Evolutionary conservation across 208 protist genomes (phyloP), one percentile per base, ranked within the genome.

Genomic region (Acanthamoeba lenticulata): DNA sequence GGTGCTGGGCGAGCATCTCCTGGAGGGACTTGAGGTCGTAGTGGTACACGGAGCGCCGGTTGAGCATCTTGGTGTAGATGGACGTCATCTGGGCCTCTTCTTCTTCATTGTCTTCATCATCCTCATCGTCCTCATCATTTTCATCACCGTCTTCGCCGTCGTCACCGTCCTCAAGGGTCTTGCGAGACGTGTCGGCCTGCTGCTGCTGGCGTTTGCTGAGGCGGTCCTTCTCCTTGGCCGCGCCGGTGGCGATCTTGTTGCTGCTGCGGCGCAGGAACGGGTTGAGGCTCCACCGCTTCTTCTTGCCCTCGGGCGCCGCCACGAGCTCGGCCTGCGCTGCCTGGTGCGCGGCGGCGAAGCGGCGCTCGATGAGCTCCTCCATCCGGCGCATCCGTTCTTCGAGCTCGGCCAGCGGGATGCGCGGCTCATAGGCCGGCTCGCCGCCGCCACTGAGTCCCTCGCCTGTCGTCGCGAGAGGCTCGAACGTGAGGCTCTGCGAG

Each of bases 391-490:
- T 17, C 36, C 65, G n/a, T 29, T 74, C 65, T 38, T 74, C 65
- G 65, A 74, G 65, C 65, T 74, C 65, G 65, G 65, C 32, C 65
- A 74, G 17, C n/a, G 65, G 65, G 17, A 74, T 74, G 65, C n/a
- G 65, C n/a, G 65, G 65, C 65, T 34, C 60, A 9, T 69, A 17
- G n/a, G 27, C 24, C 13, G 29, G 27, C 11, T 60, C 52, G 19
- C 27, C 52, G 13, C 27, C 65, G 2, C 38, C 29, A 21, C 52
- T 60, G 52, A 27, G 11, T 21, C 27, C 60, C 60, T 69, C 60
- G 27, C 27, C n/a, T 7, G 9, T 27, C 3, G 65, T 38, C 65
- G 7, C 36, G 36, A 42, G 3, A 9, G 65, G 65, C n/a, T 38
- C 65, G 36, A 74, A 74, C 7, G 65, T 74, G 65, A 74, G 65